Evolutionary conservation across 768 basidiomycete species (phyloP).

Genomic region (Trametes villosa): DNA sequence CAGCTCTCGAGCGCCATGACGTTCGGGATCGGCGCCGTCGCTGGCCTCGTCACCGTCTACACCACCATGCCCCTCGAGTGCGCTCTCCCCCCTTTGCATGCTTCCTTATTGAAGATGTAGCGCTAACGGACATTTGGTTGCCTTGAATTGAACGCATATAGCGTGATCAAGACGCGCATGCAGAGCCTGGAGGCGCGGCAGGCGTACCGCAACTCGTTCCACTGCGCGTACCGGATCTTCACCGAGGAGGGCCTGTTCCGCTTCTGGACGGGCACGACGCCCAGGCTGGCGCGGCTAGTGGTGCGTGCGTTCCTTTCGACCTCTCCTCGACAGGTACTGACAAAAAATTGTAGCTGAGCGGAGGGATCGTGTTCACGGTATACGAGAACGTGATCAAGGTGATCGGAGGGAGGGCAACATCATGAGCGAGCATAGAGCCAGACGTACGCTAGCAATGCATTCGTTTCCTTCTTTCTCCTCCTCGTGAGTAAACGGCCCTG

Average conservation of each 20-base stretch:
- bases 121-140: too few relatives aligned
- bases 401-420: conserved; percentile 41
- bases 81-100: conserved; percentile 30
- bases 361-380: conserved; percentile 90
- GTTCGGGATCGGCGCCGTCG: conserved; percentile 92
- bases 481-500: not conserved
- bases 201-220: conserved; percentile 92
- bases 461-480: not conserved
- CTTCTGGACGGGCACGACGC: conserved; percentile 98
- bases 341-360: conserved; percentile 64
- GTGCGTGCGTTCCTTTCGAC: conserved; percentile 47
- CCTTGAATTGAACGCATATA: conserved; percentile 33
- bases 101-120: not conserved
- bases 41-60: conserved; percentile 95
- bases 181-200: conserved; percentile 83
- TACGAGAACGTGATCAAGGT: conserved; percentile 81
- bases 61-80: conserved; percentile 86
- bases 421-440: conserved; percentile 3
- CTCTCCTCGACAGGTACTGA: not conserved
- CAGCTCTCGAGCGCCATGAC: conserved; percentile 86
- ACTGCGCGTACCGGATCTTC: conserved; percentile 93
- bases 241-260: conserved; percentile 90
- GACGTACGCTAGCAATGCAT: not conserved
- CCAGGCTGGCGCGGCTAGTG: conserved; percentile 81
- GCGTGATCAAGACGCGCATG: conserved; percentile 98